A percentile compares a stretch with the other conserved stretches of the same genome.
phyloP scores from a whole-genome alignment of 352 stramenopile genomes.

The Phytophthora cryptogea region DNA sequence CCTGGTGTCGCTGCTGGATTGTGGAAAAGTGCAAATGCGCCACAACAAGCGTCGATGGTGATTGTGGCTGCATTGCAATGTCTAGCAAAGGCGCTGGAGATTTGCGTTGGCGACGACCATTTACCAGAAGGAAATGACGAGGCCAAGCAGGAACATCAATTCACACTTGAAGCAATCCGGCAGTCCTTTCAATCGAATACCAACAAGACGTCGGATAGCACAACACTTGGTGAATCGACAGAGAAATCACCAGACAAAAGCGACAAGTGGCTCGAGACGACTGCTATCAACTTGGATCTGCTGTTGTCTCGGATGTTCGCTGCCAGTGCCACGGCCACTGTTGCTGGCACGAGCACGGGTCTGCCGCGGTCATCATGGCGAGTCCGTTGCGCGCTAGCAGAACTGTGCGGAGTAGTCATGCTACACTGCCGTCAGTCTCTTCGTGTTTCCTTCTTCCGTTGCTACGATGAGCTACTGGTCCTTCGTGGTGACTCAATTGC shows the following conservation, averaged over 20 bases:
- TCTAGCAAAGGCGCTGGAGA: constrained; percentile 36
- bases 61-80: constrained; percentile 63
- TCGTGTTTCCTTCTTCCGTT: constrained; percentile 65
- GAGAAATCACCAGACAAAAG: constrained; percentile 6
- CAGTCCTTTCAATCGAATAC: constrained; percentile 16
- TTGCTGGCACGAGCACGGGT: constrained; percentile 30
- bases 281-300: constrained; percentile 66
- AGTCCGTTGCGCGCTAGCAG: constrained; percentile 61
- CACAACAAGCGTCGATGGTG: constrained; percentile 69
- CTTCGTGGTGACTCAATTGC: constrained; percentile 59
- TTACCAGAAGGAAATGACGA: constrained; percentile 13
- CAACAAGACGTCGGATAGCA: background rate
- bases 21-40: constrained; percentile 68
- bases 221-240: background rate
- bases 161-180: constrained; percentile 41
- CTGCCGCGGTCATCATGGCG: constrained; percentile 59
- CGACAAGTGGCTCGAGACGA: constrained; percentile 59
- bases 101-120: constrained; percentile 41
- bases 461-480: constrained; percentile 81
- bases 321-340: constrained; percentile 26
- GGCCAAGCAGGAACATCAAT: constrained; percentile 22
- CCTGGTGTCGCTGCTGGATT: constrained; percentile 66
- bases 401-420: constrained; percentile 65
- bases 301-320: constrained; percentile 67
- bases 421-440: constrained; percentile 55